Percentiles rank a stretch among this genome's conserved stretches.
Evolutionary conservation across 1,284 basidiomycete genomes (phyloP).

Genomic region (Ceratorhiza oryzae-sativae): DNA sequence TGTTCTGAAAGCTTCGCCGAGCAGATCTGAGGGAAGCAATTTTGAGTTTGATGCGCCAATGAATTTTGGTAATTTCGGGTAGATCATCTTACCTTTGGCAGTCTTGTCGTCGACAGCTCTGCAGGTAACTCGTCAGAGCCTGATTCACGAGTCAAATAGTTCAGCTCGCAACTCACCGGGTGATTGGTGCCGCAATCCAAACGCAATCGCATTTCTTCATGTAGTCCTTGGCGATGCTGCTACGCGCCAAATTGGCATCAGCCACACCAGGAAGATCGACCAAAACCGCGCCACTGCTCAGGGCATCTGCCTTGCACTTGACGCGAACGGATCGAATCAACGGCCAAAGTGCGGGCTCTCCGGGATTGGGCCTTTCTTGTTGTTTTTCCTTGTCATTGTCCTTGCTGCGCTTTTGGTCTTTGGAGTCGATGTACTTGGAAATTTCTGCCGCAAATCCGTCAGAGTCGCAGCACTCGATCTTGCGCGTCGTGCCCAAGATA

Average conservation of each 20-base stretch:
- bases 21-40: slow-evolving; percentile 54
- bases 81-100: slow-evolving; percentile 56
- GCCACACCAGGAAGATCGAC: slow-evolving; percentile 70
- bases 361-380: not conserved
- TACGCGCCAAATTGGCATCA: slow-evolving; percentile 65
- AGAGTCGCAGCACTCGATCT: slow-evolving; percentile 59
- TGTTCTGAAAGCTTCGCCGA: slow-evolving; percentile 67
- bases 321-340: slow-evolving; percentile 67
- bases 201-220: slow-evolving; percentile 64
- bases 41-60: slow-evolving; percentile 8
- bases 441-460: slow-evolving; percentile 63
- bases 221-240: slow-evolving; percentile 64
- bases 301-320: slow-evolving; percentile 59
- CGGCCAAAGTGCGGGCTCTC: slow-evolving; percentile 58
- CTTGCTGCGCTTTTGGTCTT: slow-evolving; percentile 61
- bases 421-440: slow-evolving; percentile 69
- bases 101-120: slow-evolving; percentile 66
- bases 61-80: not conserved
- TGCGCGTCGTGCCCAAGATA: slow-evolving; percentile 62
- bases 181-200: slow-evolving; percentile 18
- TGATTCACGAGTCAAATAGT: slow-evolving; percentile 52
- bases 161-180: not conserved
- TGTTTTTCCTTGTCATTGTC: slow-evolving; percentile 51
- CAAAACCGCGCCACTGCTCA: slow-evolving; percentile 63
- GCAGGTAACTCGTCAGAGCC: slow-evolving; percentile 62